Evolutionary conservation across 2,329 filamentous ascomycete genomes (phyloP).

Genomic region (Rhinocladiella mackenziei): DNA sequence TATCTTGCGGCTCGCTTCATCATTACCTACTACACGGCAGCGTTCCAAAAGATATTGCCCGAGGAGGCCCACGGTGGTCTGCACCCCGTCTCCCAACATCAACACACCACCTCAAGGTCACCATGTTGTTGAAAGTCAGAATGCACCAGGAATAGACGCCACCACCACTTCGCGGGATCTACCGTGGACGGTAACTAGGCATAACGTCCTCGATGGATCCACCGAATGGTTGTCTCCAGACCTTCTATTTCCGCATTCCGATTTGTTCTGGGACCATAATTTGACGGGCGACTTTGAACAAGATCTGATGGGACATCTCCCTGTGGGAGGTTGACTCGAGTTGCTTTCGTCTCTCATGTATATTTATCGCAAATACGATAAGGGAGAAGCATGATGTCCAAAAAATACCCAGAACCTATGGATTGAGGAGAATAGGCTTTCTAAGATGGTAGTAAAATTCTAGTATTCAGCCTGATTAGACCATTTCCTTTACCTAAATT

Average conservation of each 20-base stretch:
- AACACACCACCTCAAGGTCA: too few species aligned
- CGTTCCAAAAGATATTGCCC: neutral
- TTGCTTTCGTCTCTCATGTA: too few species aligned
- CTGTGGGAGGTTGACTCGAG: neutral
- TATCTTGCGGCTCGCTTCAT: conserved; percentile 4
- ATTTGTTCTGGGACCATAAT: neutral
- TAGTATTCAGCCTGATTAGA: too few species aligned
- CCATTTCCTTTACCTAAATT: too few species aligned
- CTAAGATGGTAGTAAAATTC: too few species aligned
- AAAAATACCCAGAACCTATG: too few species aligned
- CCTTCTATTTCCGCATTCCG: neutral
- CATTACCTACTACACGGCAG: conserved; percentile 3
- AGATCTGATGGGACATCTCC: neutral
- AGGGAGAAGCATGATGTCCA: too few species aligned
- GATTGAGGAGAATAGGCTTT: too few species aligned
- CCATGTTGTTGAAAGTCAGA: too few species aligned
- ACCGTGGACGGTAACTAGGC: neutral
- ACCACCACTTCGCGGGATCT: neutral
- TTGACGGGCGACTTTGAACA: neutral
- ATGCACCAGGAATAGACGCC: too few species aligned
- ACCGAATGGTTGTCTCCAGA: neutral
- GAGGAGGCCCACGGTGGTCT: neutral
- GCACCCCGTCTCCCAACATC: neutral
- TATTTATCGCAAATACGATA: too few species aligned
- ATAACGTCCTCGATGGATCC: neutral